phyloP scores from a whole-genome alignment of 2,329 filamentous ascomycete genomes.

The Coniochaeta sp. region DNA sequence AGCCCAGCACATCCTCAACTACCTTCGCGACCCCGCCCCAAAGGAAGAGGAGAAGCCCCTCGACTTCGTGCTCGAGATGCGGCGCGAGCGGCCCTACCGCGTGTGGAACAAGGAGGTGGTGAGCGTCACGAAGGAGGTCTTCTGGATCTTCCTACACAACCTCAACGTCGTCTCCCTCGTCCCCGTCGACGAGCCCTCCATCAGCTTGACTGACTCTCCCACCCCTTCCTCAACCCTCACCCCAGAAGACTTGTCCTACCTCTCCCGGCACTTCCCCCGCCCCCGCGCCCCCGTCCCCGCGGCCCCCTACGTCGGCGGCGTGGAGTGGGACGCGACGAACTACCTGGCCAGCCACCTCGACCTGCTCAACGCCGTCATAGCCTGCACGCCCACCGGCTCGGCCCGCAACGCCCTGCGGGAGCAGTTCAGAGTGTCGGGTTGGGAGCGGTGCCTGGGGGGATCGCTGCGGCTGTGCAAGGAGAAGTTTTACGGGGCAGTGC shows the following conservation, averaged over 20 bases:
- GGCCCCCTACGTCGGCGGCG: slow-evolving; percentile 91
- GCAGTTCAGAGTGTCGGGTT: slow-evolving; percentile 75
- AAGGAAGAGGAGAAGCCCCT: slow-evolving; percentile 71
- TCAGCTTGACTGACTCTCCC: neutral
- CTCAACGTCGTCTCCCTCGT: slow-evolving; percentile 72
- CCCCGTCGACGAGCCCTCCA: slow-evolving; percentile 2
- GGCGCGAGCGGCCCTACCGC: slow-evolving; percentile 77
- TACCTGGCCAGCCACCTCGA: slow-evolving; percentile 91
- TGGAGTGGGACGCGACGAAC: slow-evolving; percentile 98
- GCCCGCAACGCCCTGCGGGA: slow-evolving; percentile 74
- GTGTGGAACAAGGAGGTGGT: slow-evolving; percentile 91
- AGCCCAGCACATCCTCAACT: slow-evolving; percentile 66
- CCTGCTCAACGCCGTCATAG: slow-evolving; percentile 83
- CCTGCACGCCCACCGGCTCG: slow-evolving; percentile 62
- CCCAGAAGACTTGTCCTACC: slow-evolving; percentile 35
- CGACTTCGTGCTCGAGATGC: slow-evolving; percentile 85
- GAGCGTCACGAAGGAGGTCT: slow-evolving; percentile 94
- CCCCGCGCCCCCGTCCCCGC: slow-evolving; percentile 86
- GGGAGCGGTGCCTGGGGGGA: slow-evolving; percentile 82
- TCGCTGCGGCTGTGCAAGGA: slow-evolving; percentile 90
- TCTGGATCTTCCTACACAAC: slow-evolving; percentile 98
- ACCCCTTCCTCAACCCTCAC: slow-evolving; percentile 3
- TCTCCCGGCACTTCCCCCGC: slow-evolving; percentile 69
- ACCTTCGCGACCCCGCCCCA: slow-evolving; percentile 72
- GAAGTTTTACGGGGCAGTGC: slow-evolving; percentile 91